Percentiles rank a stretch among this genome's conserved stretches.
Conservation (phyloP, 2,329 filamentous ascomycete species). For the Apiospora hydei region DNA sequence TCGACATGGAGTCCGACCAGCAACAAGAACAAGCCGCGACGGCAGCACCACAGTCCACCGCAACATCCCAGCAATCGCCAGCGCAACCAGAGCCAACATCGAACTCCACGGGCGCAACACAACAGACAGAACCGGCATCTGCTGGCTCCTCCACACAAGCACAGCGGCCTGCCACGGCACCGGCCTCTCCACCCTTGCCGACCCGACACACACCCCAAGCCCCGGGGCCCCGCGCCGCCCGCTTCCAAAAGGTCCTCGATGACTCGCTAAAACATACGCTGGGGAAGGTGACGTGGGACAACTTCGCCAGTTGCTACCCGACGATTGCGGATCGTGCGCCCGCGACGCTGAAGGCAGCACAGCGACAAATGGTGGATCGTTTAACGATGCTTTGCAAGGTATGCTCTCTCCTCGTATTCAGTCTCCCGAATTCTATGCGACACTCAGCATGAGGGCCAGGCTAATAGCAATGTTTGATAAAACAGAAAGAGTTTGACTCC, state of each 20-base stretch:
- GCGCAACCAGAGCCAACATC: slow-evolving; percentile 24
- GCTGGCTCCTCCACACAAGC: not conserved
- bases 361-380: slow-evolving; percentile 64
- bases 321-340: slow-evolving; percentile 61
- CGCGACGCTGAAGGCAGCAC: slow-evolving; percentile 59
- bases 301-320: slow-evolving; percentile 68
- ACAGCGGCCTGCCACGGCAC: slow-evolving; percentile 16
- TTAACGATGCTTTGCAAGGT: slow-evolving; percentile 62
- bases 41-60: not conserved
- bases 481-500: slow-evolving; percentile 62
- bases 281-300: slow-evolving; percentile 61
- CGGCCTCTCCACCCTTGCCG: slow-evolving; percentile 49
- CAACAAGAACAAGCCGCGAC: slow-evolving; percentile 23
- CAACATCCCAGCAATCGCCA: slow-evolving; percentile 15
- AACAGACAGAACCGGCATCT: slow-evolving; percentile 28
- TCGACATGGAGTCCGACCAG: not conserved
- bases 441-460: not conserved
- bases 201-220: slow-evolving; percentile 50
- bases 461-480: not conserved
- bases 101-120: slow-evolving; percentile 23
- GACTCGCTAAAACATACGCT: slow-evolving; percentile 62
- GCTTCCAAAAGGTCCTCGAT: slow-evolving; percentile 62
- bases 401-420: slow-evolving; percentile 30
- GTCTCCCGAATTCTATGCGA: too few species aligned
- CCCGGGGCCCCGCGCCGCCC: slow-evolving; percentile 64